Percentiles rank a stretch among this genome's conserved stretches.
phyloP scores from a whole-genome alignment of 352 stramenopile species.

The Paralagenidium karlingii region DNA sequence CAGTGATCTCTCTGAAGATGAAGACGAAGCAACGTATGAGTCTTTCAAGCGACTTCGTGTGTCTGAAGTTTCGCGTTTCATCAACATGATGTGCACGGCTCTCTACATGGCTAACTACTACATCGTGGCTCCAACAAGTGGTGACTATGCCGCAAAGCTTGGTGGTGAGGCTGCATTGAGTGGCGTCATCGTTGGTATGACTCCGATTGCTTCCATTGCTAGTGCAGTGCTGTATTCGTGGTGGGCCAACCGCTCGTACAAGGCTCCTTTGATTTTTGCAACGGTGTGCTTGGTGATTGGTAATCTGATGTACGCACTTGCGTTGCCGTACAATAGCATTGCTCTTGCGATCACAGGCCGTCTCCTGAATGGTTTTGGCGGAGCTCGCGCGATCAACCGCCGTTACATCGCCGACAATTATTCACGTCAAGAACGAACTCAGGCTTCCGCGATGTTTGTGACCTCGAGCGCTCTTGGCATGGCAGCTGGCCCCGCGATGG shows the following conservation, averaged over 20 bases:
- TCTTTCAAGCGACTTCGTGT: constrained; percentile 30
- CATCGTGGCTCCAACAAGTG: constrained; percentile 92
- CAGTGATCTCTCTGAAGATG: constrained; percentile 63
- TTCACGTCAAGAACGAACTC: constrained; percentile 80
- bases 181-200: constrained; percentile 95
- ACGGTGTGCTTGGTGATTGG: constrained; percentile 71
- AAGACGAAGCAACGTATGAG: constrained; percentile 55
- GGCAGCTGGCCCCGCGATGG: constrained; percentile 76
- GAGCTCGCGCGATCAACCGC: constrained; percentile 84
- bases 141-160: constrained; percentile 84
- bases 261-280: constrained; percentile 71
- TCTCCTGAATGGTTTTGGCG: constrained; percentile 89
- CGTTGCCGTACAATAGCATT: constrained; percentile 67
- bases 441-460: constrained; percentile 87
- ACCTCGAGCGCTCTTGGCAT: constrained; percentile 88
- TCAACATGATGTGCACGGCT: constrained; percentile 93
- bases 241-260: constrained; percentile 88
- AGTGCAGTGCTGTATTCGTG: constrained; percentile 91
- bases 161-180: constrained; percentile 83
- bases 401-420: constrained; percentile 85
- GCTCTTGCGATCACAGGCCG: constrained; percentile 83
- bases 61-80: constrained; percentile 56
- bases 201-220: constrained; percentile 88
- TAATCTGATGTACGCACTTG: constrained; percentile 82
- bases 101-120: constrained; percentile 99